Base-by-base conservation (phyloP, 108 stramenopile species). In the Skeletonema potamos region DNA sequence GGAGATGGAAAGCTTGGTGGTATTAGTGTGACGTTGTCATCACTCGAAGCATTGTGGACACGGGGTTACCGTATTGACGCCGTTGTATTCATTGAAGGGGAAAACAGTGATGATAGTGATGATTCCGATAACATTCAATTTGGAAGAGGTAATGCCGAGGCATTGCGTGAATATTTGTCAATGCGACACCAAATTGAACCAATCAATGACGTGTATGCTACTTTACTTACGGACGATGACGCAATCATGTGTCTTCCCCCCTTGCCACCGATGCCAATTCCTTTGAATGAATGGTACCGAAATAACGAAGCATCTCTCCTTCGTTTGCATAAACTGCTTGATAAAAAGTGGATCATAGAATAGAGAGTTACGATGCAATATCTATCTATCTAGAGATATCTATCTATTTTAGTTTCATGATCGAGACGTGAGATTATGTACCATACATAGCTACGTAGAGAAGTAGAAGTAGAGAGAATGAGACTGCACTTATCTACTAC, bases 1-100 rank as follows among this genome's bases (percentile, higher is more conserved):
- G 98, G 96, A 7, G 98, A 98, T 80, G 96, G 93, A 17, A 79
- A 87, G 55, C 73, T 98, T 58, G 98, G 98, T 59, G 98, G 98
- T 18, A 96, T 96, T 63, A 87, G 94, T 62, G 87, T 84, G n/a
- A 98, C 96, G 20, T 68, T 98, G 41, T 78, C 92, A 1, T 76
- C 95, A 12, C 66, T 97, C 27, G 98, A 98, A 77, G 91, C 94
- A 20, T 64, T 97, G 55, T 66, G 86, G 64, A 59, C 62, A 43
- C 81, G 98, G 27, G 96, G 96, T 12, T 98, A 97, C 74, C 79
- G 78, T 24, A 89, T 98, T 7, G 82, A 85, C 27, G 96, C 89
- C 5, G 55, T 96, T 0, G 81, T 94, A 2, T 62, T 94, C 33
- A 68, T 96, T 15, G 88, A 89, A 33, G 81, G 71, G 3, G 70